These are phyloP conservation scores for Euphorbia tirucalli DNA, from an alignment of 345 rosid genomes.

Conservation along the genomic window DNA sequence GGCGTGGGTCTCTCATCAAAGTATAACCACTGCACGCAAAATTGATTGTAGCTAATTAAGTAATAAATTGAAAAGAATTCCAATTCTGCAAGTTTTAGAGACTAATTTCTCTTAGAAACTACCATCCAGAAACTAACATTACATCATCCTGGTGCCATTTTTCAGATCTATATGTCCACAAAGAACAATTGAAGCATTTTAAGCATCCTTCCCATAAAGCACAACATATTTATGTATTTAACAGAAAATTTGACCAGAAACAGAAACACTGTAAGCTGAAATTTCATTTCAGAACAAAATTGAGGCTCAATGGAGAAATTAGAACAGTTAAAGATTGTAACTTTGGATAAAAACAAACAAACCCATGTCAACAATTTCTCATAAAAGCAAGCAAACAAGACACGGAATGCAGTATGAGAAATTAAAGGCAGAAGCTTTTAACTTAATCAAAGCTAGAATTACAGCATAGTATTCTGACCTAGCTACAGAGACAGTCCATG, in stretches of 20 bases:
- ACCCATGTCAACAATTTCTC: neutral
- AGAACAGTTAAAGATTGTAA: neutral
- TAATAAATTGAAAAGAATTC: neutral
- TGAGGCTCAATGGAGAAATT: no score
- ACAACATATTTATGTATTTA: neutral
- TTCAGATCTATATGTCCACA: neutral
- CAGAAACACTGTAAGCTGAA: neutral
- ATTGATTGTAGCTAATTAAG: slow-evolving; percentile 1
- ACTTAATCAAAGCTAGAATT: neutral
- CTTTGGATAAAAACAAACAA: slow-evolving; percentile 2
- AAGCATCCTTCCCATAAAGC: neutral
- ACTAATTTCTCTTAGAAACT: neutral
- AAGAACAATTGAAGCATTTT: neutral
- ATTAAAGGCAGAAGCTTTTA: neutral
- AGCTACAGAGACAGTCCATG: slow-evolving; percentile 86
- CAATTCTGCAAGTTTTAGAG: neutral
- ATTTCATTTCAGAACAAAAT: neutral
- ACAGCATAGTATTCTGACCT: slow-evolving; percentile 42
- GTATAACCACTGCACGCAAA: slow-evolving; percentile 59
- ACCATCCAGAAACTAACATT: neutral
- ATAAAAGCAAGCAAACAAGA: neutral
- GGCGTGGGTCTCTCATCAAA: slow-evolving; percentile 81
- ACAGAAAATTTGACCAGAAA: neutral
- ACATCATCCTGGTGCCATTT: neutral
- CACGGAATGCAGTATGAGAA: neutral